Base-by-base conservation (phyloP, 768 basidiomycete species). In the Kwoniella botswanensis region DNA sequence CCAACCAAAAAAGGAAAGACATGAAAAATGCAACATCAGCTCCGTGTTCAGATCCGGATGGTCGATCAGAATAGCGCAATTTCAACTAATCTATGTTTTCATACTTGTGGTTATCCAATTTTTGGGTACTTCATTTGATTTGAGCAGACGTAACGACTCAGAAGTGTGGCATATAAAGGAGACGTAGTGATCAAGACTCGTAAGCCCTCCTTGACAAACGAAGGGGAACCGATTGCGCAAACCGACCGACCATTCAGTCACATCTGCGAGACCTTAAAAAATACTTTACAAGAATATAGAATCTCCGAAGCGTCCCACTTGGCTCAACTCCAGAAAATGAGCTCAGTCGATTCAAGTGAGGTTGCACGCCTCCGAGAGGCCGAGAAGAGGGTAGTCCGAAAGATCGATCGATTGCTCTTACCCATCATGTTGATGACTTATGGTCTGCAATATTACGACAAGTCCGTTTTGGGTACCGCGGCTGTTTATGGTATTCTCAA, bases 371-470 rank as follows among this genome's bases (percentile, higher is more conserved):
- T 63, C 9, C 59, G 61, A 29, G 60, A 68, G n/a, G 60, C 60
- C 54, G 77, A 79, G 67, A 72, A 53, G 68, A 29, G 68, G 29
- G 54, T 79, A 7, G 73, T 79, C 11, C 65, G 75, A 22, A 79
- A 79, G 70, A 61, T 79, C 67, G 81, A 79, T 60, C 63, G 59
- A 63, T 29, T 79, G 41, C 64, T 84, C 59, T 78, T 84, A 74
- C 83, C 83, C 2, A 79, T 84, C 67, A 68, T 84, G 64, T 79
- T 80, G 18, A 68, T 84, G 24, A 77, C 77, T 21, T 74, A 76
- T 35, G 83, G 83, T 21, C 72, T 84, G 21, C 61, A 79, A 70
- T 81, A 79, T 58, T 80, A 81, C 61, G 80, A 83, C 65, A 83
- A 83, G 64, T 81, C 82, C 1, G 80, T 84, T 15, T 67, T 84